Conservation (phyloP, 2,329 filamentous ascomycete genomes). For the Colletotrichum sojae region DNA sequence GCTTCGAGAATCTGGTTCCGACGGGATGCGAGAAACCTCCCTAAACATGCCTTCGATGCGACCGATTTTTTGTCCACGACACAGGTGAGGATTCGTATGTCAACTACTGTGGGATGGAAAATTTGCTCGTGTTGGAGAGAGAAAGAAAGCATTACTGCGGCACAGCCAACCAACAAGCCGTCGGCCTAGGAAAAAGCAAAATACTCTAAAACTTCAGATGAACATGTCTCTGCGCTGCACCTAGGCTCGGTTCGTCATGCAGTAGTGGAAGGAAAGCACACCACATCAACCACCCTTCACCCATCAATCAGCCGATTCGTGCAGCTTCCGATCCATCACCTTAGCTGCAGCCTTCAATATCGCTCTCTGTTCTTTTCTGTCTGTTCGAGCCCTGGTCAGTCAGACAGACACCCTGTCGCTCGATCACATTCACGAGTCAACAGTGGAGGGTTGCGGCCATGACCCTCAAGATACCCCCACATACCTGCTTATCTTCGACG, state of each 20-base stretch:
- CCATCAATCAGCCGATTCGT: slow-evolving; percentile 22
- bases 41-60: background rate
- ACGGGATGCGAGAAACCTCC: background rate
- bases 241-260: slow-evolving; percentile 34
- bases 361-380: background rate
- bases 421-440: slow-evolving; percentile 11
- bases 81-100: background rate
- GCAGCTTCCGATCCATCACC: slow-evolving; percentile 16
- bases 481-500: slow-evolving; percentile 11
- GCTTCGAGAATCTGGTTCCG: slow-evolving; percentile 19
- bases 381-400: background rate
- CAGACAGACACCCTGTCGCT: slow-evolving; percentile 10
- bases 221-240: slow-evolving; percentile 28
- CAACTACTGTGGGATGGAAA: no score
- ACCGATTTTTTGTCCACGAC: background rate
- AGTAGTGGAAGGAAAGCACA: slow-evolving; percentile 29
- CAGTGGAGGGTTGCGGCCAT: slow-evolving; percentile 9
- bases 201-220: slow-evolving; percentile 29
- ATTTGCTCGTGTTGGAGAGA: no score
- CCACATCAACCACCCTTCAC: slow-evolving; percentile 17
- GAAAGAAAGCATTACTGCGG: background rate
- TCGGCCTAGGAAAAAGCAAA: background rate
- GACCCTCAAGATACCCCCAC: slow-evolving; percentile 20
- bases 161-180: slow-evolving; percentile 1
- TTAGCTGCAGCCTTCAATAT: slow-evolving; percentile 3